phyloP scores from a whole-genome alignment of 371 early-diverging fungal genomes.

The Nematocida sp. region DNA sequence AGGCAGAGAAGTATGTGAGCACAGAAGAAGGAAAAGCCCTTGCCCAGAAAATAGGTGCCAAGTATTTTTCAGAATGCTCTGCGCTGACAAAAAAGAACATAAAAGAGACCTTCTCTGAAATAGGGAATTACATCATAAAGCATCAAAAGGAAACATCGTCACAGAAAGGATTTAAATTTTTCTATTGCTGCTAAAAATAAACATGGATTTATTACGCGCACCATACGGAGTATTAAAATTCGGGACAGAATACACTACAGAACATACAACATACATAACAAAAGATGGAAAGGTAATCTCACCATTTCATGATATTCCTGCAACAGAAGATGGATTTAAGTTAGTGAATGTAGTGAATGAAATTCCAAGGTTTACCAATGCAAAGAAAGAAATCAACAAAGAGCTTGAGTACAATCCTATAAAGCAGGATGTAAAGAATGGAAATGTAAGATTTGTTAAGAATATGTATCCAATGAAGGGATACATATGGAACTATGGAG shows the following conservation, averaged over 20 bases:
- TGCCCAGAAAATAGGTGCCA: conserved; percentile 67
- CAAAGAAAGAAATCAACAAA: conserved; percentile 84
- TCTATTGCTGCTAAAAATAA: conserved; percentile 42
- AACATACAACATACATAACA: conserved; percentile 62
- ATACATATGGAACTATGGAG: conserved; percentile 99
- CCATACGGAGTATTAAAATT: conserved; percentile 13
- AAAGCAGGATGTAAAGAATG: conserved; percentile 96
- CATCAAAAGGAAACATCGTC: conserved; percentile 36
- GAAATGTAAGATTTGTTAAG: conserved; percentile 89
- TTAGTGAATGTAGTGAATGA: conserved; percentile 91
- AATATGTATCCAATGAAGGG: conserved; percentile 99
- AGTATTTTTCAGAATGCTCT: conserved; percentile 70
- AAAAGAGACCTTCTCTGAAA: conserved; percentile 65
- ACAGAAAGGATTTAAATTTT: conserved; percentile 20
- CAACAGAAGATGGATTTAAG: conserved; percentile 76
- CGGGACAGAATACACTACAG: conserved; percentile 65
- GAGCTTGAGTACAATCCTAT: conserved; percentile 80
- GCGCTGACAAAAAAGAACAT: conserved; percentile 69
- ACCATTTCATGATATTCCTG: conserved; percentile 96
- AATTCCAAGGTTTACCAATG: conserved; percentile 97
- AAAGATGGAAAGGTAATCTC: conserved; percentile 74
- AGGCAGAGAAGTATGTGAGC: conserved; percentile 60
- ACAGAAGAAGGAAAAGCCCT: conserved; percentile 63
- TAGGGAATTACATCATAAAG: conserved; percentile 62
- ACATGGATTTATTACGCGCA: conserved; percentile 6